phyloP scores from a whole-genome alignment of 345 rosid species.

The Citrus australasica region DNA sequence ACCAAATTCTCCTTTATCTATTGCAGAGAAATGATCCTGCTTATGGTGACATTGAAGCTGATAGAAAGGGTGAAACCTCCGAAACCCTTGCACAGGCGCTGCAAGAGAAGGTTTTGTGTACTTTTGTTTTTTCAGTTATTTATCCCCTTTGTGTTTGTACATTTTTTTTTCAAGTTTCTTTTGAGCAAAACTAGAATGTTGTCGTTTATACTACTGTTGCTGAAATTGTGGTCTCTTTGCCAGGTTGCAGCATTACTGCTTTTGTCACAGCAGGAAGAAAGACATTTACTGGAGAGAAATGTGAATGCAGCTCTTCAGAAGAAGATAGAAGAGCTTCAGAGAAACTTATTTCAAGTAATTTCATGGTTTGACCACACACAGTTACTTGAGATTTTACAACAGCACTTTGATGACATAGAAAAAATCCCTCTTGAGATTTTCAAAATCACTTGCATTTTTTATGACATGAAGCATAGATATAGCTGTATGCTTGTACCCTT shows the following conservation, averaged over 20 bases:
- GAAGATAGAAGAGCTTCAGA: conserved; percentile 85
- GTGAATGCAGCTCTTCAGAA: conserved; percentile 76
- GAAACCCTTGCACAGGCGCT: conserved; percentile 71
- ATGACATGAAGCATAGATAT: not conserved
- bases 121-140: not conserved
- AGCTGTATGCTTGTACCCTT: not conserved
- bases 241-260: conserved; percentile 84
- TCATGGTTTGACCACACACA: not conserved
- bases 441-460: not conserved
- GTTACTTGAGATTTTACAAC: not conserved
- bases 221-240: conserved; percentile 16
- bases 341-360: conserved; percentile 79
- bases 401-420: not conserved
- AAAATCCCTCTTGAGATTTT: not conserved
- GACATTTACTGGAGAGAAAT: conserved; percentile 88
- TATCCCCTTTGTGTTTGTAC: conserved; percentile 1
- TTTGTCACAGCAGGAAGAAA: conserved; percentile 93
- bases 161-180: not conserved
- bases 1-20: conserved; percentile 5
- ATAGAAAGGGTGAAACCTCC: conserved; percentile 37
- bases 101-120: conserved; percentile 72
- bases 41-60: conserved; percentile 16
- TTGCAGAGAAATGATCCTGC: conserved; percentile 42
- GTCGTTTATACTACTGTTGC: conserved; percentile 9
- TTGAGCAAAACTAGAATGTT: not conserved